Percentiles rank a stretch among this genome's conserved stretches.
Evolutionary conservation across 371 early-diverging fungal genomes (phyloP).

Genomic region (Mortierella sp.): DNA sequence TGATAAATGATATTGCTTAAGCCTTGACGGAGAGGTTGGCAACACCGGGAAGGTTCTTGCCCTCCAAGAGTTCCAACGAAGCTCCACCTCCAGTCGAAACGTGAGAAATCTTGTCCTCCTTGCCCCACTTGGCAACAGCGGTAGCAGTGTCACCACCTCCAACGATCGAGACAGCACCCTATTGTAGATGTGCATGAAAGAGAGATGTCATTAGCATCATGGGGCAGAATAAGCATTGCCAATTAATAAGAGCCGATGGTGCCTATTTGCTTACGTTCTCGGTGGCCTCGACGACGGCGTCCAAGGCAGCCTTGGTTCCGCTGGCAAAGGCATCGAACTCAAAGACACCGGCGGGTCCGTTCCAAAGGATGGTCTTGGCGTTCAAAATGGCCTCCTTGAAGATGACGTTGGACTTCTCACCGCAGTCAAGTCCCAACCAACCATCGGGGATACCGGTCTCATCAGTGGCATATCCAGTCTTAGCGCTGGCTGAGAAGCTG

Average conservation of each 20-base stretch:
- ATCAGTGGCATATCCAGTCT: constrained; percentile 88
- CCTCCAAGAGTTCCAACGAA: constrained; percentile 96
- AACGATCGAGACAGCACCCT: constrained; percentile 61
- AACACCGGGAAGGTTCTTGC: constrained; percentile 90
- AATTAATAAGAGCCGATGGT: background rate
- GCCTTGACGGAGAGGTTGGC: constrained; percentile 79
- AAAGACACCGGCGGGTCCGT: constrained; percentile 98
- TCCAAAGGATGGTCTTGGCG: constrained; percentile 98
- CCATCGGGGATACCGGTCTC: constrained; percentile 91
- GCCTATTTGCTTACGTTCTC: constrained; percentile 56
- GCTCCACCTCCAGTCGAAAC: constrained; percentile 99
- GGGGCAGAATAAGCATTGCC: background rate
- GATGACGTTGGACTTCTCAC: constrained; percentile 82
- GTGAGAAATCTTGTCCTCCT: constrained; percentile 92
- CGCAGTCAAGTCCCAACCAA: constrained; percentile 97
- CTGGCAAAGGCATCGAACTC: constrained; percentile 94
- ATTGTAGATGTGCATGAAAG: background rate
- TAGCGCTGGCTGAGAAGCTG: constrained; percentile 71
- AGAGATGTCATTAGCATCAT: background rate
- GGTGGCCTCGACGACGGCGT: constrained; percentile 90
- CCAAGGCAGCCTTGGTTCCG: constrained; percentile 91
- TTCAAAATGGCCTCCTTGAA: constrained; percentile 79
- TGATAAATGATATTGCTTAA: constrained; percentile 9
- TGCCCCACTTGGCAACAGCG: constrained; percentile 92
- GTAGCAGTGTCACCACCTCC: constrained; percentile 99